Conservation (phyloP, 208 protist species). For the Leishmania tarentolae region DNA sequence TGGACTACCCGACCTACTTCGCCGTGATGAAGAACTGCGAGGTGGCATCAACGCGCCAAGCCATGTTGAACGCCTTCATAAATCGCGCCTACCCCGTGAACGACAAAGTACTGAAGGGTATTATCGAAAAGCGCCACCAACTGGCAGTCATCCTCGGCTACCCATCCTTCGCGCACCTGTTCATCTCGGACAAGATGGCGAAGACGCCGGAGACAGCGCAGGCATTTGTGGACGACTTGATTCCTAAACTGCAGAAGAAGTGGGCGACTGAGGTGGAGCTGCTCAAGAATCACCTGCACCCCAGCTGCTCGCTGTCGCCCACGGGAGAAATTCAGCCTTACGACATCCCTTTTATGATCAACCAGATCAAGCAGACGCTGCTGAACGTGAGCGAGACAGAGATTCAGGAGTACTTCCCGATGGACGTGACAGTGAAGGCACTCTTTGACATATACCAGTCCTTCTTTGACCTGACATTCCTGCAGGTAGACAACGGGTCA, state of each 20-base stretch:
- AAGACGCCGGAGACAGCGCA: constrained; percentile 67
- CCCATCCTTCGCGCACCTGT: constrained; percentile 69
- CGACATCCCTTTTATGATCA: constrained; percentile 86
- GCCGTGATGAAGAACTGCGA: constrained; percentile 86
- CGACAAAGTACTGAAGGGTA: constrained; percentile 52
- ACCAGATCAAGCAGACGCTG: constrained; percentile 77
- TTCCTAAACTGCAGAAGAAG: constrained; percentile 79
- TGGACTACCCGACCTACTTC: constrained; percentile 91
- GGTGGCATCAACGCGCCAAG: constrained; percentile 67
- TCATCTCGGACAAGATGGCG: constrained; percentile 83
- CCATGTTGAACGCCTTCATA: constrained; percentile 58
- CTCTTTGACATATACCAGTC: constrained; percentile 83
- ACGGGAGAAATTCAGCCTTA: constrained; percentile 64
- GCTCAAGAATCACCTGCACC: constrained; percentile 69
- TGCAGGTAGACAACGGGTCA: constrained; percentile 58
- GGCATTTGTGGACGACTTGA: constrained; percentile 65
- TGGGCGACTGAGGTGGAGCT: constrained; percentile 65
- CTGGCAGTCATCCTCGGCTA: constrained; percentile 67
- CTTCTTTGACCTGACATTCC: constrained; percentile 86
- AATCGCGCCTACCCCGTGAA: constrained; percentile 82
- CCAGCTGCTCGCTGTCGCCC: constrained; percentile 66
- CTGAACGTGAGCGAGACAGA: constrained; percentile 82
- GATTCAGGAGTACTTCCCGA: constrained; percentile 89
- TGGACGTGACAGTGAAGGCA: constrained; percentile 75
- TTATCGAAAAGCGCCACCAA: constrained; percentile 73